Evolutionary conservation across 2,329 filamentous ascomycete genomes (phyloP).

Genomic region (Calonectria hawksworthii): DNA sequence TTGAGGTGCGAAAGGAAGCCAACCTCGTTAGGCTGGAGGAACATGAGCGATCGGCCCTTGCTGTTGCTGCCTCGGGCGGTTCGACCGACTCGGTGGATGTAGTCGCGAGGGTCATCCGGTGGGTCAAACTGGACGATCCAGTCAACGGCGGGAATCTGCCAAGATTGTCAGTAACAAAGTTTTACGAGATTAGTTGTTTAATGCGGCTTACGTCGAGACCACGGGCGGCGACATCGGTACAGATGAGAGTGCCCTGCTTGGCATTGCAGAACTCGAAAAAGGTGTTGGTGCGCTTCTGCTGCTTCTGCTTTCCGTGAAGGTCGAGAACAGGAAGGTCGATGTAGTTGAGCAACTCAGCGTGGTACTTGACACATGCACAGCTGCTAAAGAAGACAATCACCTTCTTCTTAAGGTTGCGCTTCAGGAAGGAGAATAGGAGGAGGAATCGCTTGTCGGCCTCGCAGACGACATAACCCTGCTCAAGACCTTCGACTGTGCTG

Average conservation of each 20-base stretch:
- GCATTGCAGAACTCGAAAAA: constrained; percentile 94
- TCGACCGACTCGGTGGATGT: constrained; percentile 96
- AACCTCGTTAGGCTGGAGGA: constrained; percentile 91
- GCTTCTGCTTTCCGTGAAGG: constrained; percentile 96
- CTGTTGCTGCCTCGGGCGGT: constrained; percentile 88
- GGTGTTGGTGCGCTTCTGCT: constrained; percentile 98
- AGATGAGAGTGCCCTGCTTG: constrained; percentile 88
- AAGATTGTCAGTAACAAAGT: constrained; percentile 26
- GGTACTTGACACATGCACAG: constrained; percentile 95
- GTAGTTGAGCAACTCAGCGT: constrained; percentile 95
- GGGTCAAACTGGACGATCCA: constrained; percentile 98
- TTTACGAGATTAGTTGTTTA: not conserved
- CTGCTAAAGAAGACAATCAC: constrained; percentile 97
- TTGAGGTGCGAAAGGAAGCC: constrained; percentile 94
- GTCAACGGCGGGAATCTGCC: constrained; percentile 89
- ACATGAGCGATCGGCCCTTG: constrained; percentile 91
- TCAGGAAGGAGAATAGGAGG: constrained; percentile 93
- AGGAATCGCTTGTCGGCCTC: constrained; percentile 95
- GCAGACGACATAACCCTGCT: constrained; percentile 96
- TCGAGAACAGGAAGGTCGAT: constrained; percentile 93
- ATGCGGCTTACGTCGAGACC: constrained; percentile 80
- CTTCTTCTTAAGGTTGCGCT: constrained; percentile 92
- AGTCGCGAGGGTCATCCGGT: constrained; percentile 89
- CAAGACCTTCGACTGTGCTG: constrained; percentile 91
- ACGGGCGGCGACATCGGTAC: constrained; percentile 95